phyloP scores from a whole-genome alignment of 169 alveolate species.

The Plasmodium relictum region DNA sequence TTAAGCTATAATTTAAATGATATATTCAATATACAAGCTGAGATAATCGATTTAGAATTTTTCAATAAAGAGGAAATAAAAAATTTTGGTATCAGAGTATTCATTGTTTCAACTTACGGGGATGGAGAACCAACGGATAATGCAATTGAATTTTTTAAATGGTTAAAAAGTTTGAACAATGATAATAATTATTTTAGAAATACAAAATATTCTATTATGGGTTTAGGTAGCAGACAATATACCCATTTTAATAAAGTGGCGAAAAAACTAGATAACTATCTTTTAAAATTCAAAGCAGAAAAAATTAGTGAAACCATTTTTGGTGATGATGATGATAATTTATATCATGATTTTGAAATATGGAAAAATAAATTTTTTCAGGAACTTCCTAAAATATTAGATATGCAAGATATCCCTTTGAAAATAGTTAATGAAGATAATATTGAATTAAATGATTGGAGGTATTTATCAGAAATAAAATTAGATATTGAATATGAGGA shows the following conservation, averaged over 20 bases:
- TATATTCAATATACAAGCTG: slow-evolving; percentile 43
- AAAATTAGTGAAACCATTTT: slow-evolving; percentile 72
- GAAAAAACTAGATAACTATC: slow-evolving; percentile 75
- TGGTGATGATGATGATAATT: slow-evolving; percentile 86
- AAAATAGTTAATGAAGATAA: background rate
- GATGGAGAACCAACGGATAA: slow-evolving; percentile 90
- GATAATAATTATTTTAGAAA: slow-evolving; percentile 61
- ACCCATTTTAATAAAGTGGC: slow-evolving; percentile 83
- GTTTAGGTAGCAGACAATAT: slow-evolving; percentile 86
- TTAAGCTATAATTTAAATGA: slow-evolving; percentile 43
- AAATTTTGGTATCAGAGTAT: slow-evolving; percentile 72
- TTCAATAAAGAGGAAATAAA: slow-evolving; percentile 75
- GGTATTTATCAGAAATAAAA: slow-evolving; percentile 6
- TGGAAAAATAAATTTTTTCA: slow-evolving; percentile 80
- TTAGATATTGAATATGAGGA: slow-evolving; percentile 13
- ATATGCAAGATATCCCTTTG: slow-evolving; percentile 13
- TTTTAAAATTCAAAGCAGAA: slow-evolving; percentile 79
- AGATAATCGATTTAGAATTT: slow-evolving; percentile 78
- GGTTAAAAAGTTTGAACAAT: slow-evolving; percentile 78
- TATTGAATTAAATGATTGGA: slow-evolving; percentile 79
- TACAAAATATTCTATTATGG: slow-evolving; percentile 80
- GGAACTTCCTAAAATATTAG: slow-evolving; percentile 43
- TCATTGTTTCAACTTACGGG: slow-evolving; percentile 87
- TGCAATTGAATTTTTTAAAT: slow-evolving; percentile 81
- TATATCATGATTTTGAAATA: slow-evolving; percentile 82